These are phyloP conservation scores for Alternaria brassicae DNA, from an alignment of 2,329 filamentous ascomycete species.

Conservation along the genomic window DNA sequence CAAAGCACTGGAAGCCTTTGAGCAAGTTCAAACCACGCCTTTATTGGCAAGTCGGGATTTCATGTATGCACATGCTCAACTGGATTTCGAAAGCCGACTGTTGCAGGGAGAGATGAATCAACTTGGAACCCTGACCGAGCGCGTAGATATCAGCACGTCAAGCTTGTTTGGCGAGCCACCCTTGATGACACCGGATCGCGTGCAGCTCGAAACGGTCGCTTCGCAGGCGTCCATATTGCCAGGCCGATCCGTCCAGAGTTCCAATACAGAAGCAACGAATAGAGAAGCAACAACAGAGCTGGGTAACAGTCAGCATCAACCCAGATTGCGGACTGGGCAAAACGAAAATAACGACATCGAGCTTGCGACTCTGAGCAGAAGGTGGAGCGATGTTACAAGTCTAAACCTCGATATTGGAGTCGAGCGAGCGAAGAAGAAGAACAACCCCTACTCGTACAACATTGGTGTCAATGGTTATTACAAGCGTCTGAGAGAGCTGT, in stretches of 20 bases:
- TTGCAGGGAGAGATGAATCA: conserved; percentile 20
- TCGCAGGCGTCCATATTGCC: background rate
- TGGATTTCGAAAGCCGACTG: conserved; percentile 30
- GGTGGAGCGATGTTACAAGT: conserved; percentile 17
- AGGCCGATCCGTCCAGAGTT: background rate
- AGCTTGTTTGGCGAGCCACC: background rate
- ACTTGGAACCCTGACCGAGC: conserved; percentile 16
- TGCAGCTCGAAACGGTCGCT: background rate
- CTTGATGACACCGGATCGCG: background rate
- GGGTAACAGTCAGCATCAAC: background rate
- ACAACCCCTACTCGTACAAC: conserved; percentile 29
- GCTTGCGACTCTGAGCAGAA: background rate
- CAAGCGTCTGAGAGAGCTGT: conserved; percentile 23
- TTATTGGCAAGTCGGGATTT: conserved; percentile 30
- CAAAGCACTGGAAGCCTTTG: conserved; percentile 28
- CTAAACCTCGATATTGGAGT: conserved; percentile 12
- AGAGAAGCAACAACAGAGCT: background rate
- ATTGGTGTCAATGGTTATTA: conserved; percentile 34
- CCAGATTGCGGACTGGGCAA: background rate
- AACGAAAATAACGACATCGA: conserved; percentile 6
- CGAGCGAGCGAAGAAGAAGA: background rate
- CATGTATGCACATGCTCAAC: conserved; percentile 34
- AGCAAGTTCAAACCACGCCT: conserved; percentile 26
- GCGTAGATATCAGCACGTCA: conserved; percentile 13
- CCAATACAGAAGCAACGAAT: background rate